Percentiles rank a stretch among this genome's conserved stretches.
These are phyloP conservation scores for Aspergillus pseudoviridinutans DNA, from an alignment of 2,329 filamentous ascomycete genomes.

Conservation along the genomic window DNA sequence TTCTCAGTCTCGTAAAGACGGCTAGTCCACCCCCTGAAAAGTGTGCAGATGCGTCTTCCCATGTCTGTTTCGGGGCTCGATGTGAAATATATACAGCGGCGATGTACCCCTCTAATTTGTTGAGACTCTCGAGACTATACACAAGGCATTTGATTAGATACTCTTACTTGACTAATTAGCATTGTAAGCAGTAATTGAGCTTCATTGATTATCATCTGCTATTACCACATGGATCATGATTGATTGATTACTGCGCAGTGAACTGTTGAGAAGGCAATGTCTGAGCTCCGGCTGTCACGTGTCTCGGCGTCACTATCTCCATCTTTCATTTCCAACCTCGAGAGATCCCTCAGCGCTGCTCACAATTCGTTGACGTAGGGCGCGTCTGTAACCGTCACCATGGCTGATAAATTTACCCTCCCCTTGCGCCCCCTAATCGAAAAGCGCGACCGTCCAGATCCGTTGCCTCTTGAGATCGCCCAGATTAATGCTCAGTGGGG, in stretches of 20 bases:
- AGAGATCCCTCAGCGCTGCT: not conserved
- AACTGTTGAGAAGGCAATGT: not conserved
- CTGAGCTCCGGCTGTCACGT: not conserved
- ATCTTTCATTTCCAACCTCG: not conserved
- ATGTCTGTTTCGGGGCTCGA: too few relatives aligned
- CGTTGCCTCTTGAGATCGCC: constrained; percentile 69
- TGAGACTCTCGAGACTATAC: not conserved
- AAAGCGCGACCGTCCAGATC: constrained; percentile 50
- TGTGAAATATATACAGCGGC: not conserved
- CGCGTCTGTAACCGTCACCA: constrained; percentile 11
- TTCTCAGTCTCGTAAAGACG: not conserved
- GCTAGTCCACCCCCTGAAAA: too few relatives aligned
- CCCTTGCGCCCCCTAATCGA: constrained; percentile 56
- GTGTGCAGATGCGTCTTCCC: too few relatives aligned
- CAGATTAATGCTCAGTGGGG: constrained; percentile 76
- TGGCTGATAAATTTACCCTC: constrained; percentile 48
- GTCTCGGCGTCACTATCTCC: not conserved
- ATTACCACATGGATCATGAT: not conserved
- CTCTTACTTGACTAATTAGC: not conserved
- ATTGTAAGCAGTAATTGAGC: not conserved
- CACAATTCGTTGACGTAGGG: not conserved
- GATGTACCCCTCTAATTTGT: too few relatives aligned
- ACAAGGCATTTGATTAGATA: not conserved
- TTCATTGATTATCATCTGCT: not conserved
- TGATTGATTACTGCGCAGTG: not conserved